These are phyloP conservation scores for Chaetomium olivaceum DNA, from an alignment of 2,329 filamentous ascomycete genomes.

Conservation along the genomic window DNA sequence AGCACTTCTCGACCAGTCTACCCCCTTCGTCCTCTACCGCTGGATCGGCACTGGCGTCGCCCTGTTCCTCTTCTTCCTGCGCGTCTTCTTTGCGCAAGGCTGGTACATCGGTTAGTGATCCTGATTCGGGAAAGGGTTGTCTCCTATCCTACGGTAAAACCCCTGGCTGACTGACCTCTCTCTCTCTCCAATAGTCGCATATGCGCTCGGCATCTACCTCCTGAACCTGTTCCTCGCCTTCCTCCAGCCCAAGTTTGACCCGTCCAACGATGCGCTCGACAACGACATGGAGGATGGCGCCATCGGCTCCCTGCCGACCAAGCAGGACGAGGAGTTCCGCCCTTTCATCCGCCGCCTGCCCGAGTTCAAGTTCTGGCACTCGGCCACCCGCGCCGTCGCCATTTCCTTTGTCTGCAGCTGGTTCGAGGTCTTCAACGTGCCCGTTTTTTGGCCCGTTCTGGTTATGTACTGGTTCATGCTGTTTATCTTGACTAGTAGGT, in stretches of 20 bases:
- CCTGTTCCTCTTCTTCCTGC: slow-evolving; percentile 79
- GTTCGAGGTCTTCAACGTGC: slow-evolving; percentile 93
- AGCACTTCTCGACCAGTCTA: slow-evolving; percentile 89
- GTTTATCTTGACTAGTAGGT: slow-evolving; percentile 83
- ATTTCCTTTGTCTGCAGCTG: slow-evolving; percentile 87
- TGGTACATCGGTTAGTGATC: slow-evolving; percentile 86
- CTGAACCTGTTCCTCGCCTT: slow-evolving; percentile 99
- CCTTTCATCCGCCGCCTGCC: slow-evolving; percentile 94
- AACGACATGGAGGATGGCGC: slow-evolving; percentile 95
- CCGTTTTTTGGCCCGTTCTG: slow-evolving; percentile 98
- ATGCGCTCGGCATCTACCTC: slow-evolving; percentile 97
- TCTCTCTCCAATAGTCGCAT: slow-evolving; percentile 69
- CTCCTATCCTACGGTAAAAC: not conserved
- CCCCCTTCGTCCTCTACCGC: slow-evolving; percentile 84
- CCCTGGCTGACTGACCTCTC: slow-evolving; percentile 27
- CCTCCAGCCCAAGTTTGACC: slow-evolving; percentile 97
- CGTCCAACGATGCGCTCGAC: slow-evolving; percentile 85
- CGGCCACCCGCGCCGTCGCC: slow-evolving; percentile 80
- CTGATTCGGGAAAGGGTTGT: not conserved
- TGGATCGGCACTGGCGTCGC: slow-evolving; percentile 81
- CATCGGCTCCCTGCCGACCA: slow-evolving; percentile 80
- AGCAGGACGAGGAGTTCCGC: slow-evolving; percentile 95
- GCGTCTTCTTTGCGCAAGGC: slow-evolving; percentile 89
- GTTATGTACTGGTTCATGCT: slow-evolving; percentile 99
- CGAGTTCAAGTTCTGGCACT: slow-evolving; percentile 99